Base-by-base conservation (phyloP, 805 yeast genomes). In the Clavispora santaluciae region DNA sequence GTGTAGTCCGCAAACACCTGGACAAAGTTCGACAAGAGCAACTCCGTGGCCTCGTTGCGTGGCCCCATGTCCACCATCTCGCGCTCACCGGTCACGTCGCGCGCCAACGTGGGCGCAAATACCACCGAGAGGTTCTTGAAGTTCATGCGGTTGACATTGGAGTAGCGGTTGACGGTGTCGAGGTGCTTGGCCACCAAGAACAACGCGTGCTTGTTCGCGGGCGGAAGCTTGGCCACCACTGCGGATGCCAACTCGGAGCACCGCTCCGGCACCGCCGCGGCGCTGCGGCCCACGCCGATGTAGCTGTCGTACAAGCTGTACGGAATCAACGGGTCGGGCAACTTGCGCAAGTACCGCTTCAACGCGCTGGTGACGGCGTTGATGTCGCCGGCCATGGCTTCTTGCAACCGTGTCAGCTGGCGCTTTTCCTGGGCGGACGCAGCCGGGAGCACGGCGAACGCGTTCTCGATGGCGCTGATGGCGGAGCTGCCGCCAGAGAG, bases 31-130 rank as follows among this genome's bases (percentile, higher is more conserved):
- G 66, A 68, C 38, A 85, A 64, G 45, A 91, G 62, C 51, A 84
- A 74, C 59, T 88, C 96, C 4, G 93, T 83, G 21, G 82, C 79
- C 28, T 78, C 83, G 49, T 86, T 88, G 57, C 91, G 76, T 38
- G 79, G 73, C 20, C 83, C 84, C 85, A 88, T 87, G 60, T 93
- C 98, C 40, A 71, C 55, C 59, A 93, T 78, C 60, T 93, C 99
- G 40, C 82, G 75, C 49, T 84, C 88, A 6, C 95, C 90, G 30
- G 79, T 73, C 44, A 73, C 66, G 53, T 88, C 95, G 36, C 95
- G 73, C 0, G 89, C 83, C 33, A 93, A 64, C 6, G 96, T 88
- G 3, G 99, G 98, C 1, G 96, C 95, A 70, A 93, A 93, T 6
- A 91, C 96, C 33, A 93, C 87, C 0, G 96, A 82, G 39, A 93